Conservation (phyloP, 2,329 filamentous ascomycete species). For the Penicillium sp. region DNA sequence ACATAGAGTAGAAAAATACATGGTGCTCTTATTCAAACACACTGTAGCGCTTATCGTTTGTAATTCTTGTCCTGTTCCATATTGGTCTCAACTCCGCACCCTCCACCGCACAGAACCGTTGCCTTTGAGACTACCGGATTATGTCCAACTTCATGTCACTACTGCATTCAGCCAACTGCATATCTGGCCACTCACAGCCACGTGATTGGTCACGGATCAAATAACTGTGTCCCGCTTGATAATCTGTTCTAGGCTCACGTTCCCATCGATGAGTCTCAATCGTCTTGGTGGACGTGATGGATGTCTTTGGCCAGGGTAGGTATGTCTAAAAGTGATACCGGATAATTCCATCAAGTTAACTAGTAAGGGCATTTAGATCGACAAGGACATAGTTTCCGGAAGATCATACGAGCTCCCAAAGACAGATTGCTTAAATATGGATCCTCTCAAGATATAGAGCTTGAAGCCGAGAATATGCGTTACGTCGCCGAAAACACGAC, state of each 20-base stretch:
- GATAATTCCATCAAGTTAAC: not conserved
- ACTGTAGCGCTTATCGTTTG: not conserved
- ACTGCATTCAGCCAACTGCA: not conserved
- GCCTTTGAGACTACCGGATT: not conserved
- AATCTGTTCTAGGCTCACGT: not conserved
- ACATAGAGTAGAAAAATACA: constrained; percentile 16
- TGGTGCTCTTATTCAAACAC: not conserved
- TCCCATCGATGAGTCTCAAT: not conserved
- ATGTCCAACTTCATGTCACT: not conserved
- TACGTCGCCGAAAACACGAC: not conserved
- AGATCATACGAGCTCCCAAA: not conserved
- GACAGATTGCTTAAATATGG: constrained; percentile 3
- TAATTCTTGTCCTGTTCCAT: not conserved
- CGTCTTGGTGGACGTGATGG: not conserved
- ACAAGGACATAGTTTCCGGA: not conserved
- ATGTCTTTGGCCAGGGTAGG: not conserved
- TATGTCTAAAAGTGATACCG: not conserved
- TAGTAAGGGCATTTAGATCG: not conserved
- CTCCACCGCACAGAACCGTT: not conserved
- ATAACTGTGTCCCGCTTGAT: not conserved
- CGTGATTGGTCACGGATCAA: not conserved
- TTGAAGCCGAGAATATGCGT: constrained; percentile 2
- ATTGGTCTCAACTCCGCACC: not conserved
- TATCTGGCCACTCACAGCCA: not conserved
- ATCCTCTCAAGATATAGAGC: not conserved